Percentiles rank a stretch among this genome's conserved stretches.
phyloP scores from a whole-genome alignment of 1,284 basidiomycete species.

The Ganoderma lingzhi region DNA sequence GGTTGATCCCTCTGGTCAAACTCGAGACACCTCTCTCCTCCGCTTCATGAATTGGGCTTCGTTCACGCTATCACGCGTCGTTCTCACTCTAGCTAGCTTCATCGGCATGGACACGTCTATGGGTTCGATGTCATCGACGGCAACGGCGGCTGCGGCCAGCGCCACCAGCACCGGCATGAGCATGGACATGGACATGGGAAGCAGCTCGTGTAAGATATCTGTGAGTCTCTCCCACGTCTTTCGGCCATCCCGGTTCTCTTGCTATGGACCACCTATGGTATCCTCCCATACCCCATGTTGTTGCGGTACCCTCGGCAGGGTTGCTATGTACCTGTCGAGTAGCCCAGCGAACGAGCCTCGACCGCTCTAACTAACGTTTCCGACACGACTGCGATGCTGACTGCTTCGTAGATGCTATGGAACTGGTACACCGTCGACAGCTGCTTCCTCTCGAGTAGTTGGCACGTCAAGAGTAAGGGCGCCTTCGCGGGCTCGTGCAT shows the following conservation, averaged over 20 bases:
- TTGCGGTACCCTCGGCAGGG: no score
- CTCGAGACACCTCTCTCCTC: neutral
- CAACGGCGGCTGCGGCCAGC: slow-evolving; percentile 8
- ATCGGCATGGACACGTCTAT: slow-evolving; percentile 14
- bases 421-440: slow-evolving; percentile 22
- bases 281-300: no score
- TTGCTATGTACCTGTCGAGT: no score
- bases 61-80: neutral
- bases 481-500: slow-evolving; percentile 22
- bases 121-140: slow-evolving; percentile 1
- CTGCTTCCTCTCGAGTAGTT: slow-evolving; percentile 18
- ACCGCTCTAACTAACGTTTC: neutral
- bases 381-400: neutral
- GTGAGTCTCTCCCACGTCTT: slow-evolving; percentile 10
- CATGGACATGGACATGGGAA: slow-evolving; percentile 11
- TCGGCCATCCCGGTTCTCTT: neutral
- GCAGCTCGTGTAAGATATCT: slow-evolving; percentile 19
- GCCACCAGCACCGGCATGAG: slow-evolving; percentile 7
- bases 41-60: neutral
- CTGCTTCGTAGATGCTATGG: slow-evolving; percentile 18
- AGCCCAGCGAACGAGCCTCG: neutral
- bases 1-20: neutral
- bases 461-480: slow-evolving; percentile 17
- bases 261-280: no score
- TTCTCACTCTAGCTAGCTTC: neutral